Percentiles rank a stretch among this genome's conserved stretches.
Conservation (phyloP, 1,284 basidiomycete species). For the Termitomyces sp. region DNA sequence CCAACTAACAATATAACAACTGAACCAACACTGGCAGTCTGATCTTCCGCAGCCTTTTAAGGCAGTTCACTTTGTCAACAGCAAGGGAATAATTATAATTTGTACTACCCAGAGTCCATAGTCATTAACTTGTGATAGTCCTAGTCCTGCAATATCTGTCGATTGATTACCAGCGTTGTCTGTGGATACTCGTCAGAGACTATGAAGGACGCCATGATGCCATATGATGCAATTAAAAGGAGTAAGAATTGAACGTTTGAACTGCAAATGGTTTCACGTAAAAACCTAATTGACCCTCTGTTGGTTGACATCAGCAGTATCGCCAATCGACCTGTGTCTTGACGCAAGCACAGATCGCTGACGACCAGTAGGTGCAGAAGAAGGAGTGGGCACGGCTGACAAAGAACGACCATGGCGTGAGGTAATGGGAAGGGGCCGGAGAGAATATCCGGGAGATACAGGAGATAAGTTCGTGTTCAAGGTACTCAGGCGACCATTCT, state of each 20-base stretch:
- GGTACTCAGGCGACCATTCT: conserved; percentile 5
- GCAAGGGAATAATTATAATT: no score
- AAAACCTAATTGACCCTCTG: no score
- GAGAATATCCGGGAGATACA: conserved; percentile 1
- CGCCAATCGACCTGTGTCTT: conserved; percentile 4
- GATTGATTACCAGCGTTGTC: no score
- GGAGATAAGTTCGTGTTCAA: conserved; percentile 5
- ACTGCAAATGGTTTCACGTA: not conserved
- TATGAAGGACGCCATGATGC: no score
- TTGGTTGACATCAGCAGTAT: conserved; percentile 3
- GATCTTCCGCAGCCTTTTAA: no score
- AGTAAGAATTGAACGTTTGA: not conserved
- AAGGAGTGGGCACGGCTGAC: conserved; percentile 11
- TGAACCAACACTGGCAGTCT: no score
- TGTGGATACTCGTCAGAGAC: no score
- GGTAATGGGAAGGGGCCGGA: conserved; percentile 6
- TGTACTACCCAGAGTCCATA: no score
- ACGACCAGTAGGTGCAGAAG: conserved; percentile 9
- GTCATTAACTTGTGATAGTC: no score
- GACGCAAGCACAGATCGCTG: conserved; percentile 12
- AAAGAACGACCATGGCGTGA: conserved; percentile 15
- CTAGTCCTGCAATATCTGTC: no score
- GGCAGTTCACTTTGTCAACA: no score
- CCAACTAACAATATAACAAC: no score
- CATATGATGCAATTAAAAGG: not conserved